Base-by-base conservation (phyloP, 106 monocot genomes). In the Phalaenopsis aphrodite region DNA sequence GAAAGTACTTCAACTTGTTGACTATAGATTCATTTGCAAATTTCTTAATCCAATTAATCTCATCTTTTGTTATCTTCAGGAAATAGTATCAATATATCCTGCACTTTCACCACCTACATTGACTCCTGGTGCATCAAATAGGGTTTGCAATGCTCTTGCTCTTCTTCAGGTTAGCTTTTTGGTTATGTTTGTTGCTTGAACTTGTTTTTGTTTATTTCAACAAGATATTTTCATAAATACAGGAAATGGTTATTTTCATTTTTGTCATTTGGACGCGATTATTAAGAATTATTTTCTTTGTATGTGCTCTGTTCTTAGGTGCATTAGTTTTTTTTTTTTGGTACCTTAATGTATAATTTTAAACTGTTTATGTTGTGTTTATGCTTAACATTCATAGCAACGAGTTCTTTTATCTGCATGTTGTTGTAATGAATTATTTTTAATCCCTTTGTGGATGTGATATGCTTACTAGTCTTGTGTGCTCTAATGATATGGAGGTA, bases 61-160 rank as follows among this genome's bases (percentile, higher is more conserved):
- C 2, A 45, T 19, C 16, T 75, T 56, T 77, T 72, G 42, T 73
- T 76, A 75, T 79, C 52, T 88, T 55, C 87, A 99, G 98, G 98
- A 99, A 81, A 95, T 99, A 78, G 89, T 99, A 48, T 90, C 92
- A 71, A 99, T 99, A 78, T 99, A 99, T 56, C 94, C 94, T 80
- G 89, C 83, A 56, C 90, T 99, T 86, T 94, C 94, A 55, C 98
- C 98, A 64, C 98, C 98, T 64, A 91, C 98, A 76, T 80, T 99
- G 84, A 86, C 98, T 48, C 94, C 98, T 42, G 90, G 77, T 46
- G 98, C 98, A 78, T 99, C 98, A 80, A 99, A 99, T 80, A 86
- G 98, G 82, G 98, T 99, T 68, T 99, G 98, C 89, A 99, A 99
- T 83, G 98, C 98, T 38, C 98, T 99, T 88, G 98, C 98, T 61